Conservation (phyloP, 2,329 filamentous ascomycete species). For the Bipolaris oryzae region DNA sequence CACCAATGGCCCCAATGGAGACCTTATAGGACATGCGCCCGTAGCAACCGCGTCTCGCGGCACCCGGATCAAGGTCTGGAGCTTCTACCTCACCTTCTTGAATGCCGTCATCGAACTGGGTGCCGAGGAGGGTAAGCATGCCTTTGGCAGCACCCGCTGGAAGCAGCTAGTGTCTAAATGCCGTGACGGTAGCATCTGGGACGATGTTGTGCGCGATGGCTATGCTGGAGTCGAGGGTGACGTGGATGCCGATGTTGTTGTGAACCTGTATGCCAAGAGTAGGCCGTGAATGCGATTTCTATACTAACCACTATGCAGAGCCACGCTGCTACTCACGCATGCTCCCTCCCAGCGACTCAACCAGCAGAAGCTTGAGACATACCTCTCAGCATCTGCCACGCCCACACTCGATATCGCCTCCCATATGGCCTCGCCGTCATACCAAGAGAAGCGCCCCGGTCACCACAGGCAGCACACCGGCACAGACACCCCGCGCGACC, state of each 20-base stretch:
- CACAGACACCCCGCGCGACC: slow-evolving; percentile 81
- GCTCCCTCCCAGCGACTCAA: slow-evolving; percentile 82
- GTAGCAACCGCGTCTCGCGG: slow-evolving; percentile 80
- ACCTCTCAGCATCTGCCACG: slow-evolving; percentile 76
- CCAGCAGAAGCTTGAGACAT: slow-evolving; percentile 86
- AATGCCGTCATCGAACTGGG: slow-evolving; percentile 91
- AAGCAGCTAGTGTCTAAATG: slow-evolving; percentile 81
- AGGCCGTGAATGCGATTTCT: neutral
- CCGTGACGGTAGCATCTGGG: slow-evolving; percentile 90
- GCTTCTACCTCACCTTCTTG: slow-evolving; percentile 89
- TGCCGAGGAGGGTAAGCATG: slow-evolving; percentile 84
- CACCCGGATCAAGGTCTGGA: slow-evolving; percentile 95
- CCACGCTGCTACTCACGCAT: slow-evolving; percentile 89
- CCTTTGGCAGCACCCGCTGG: slow-evolving; percentile 87
- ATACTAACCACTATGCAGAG: slow-evolving; percentile 57
- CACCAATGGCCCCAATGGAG: slow-evolving; percentile 24
- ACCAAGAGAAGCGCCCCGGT: slow-evolving; percentile 40
- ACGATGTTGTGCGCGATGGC: slow-evolving; percentile 84
- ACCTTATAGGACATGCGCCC: slow-evolving; percentile 61
- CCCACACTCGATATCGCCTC: slow-evolving; percentile 75
- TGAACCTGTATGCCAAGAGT: slow-evolving; percentile 70
- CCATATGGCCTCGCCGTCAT: slow-evolving; percentile 60
- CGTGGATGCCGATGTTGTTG: slow-evolving; percentile 92
- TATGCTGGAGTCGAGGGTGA: slow-evolving; percentile 88
- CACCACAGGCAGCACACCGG: slow-evolving; percentile 57